phyloP scores from a whole-genome alignment of 495 filamentous ascomycete species.

The Tirmania nivea region DNA sequence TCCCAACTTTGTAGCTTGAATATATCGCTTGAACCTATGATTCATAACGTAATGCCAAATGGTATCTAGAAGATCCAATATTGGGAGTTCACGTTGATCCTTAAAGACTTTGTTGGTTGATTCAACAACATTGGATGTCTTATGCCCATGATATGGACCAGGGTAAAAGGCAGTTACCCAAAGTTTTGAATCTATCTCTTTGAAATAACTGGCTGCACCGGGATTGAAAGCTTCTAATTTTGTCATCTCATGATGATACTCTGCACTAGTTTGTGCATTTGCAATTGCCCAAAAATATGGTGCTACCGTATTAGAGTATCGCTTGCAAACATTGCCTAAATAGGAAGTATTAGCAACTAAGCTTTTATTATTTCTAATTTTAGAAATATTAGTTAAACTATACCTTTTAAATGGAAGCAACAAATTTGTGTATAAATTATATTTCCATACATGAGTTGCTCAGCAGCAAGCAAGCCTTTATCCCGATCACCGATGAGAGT shows the following conservation, averaged over 20 bases:
- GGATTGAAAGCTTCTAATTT: too few species aligned
- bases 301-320: neutral
- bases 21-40: neutral
- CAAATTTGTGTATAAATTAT: too few species aligned
- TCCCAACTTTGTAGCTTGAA: neutral
- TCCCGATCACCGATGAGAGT: neutral
- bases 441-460: neutral
- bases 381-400: too few species aligned
- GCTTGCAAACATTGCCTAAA: too few species aligned
- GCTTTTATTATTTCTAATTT: neutral
- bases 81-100: conserved; percentile 3
- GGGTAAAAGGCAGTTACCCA: neutral
- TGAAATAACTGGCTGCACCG: too few species aligned
- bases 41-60: conserved; percentile 7
- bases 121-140: conserved; percentile 8
- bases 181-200: too few species aligned
- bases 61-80: conserved; percentile 1
- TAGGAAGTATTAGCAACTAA: neutral
- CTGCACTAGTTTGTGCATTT: neutral
- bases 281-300: conserved; percentile 1
- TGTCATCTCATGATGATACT: neutral
- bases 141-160: conserved; percentile 1
- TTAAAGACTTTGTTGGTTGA: conserved; percentile 2
- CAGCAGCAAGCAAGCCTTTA: neutral
- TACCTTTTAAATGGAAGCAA: too few species aligned